phyloP scores from a whole-genome alignment of 1,284 basidiomycete genomes.

The Microbotryum silenes-acaulis region DNA sequence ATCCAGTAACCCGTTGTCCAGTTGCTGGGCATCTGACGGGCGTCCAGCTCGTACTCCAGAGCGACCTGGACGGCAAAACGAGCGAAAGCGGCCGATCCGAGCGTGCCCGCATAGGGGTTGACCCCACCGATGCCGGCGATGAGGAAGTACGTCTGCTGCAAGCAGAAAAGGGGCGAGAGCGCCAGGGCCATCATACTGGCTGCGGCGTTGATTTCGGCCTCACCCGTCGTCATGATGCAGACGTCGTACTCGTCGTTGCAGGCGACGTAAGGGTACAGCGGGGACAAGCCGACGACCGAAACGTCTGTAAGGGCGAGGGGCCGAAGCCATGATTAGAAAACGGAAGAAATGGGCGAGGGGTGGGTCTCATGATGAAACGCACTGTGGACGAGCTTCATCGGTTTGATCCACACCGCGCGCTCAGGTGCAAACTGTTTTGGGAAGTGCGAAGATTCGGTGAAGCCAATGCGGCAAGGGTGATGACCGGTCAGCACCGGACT shows the following conservation, averaged over 20 bases:
- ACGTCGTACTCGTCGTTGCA: conserved; percentile 44
- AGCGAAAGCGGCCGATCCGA: conserved; percentile 47
- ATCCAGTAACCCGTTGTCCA: conserved; percentile 46
- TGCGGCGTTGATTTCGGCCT: conserved; percentile 50
- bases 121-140: conserved; percentile 49
- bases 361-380: neutral
- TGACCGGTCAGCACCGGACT: neutral
- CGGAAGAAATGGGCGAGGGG: conserved; percentile 1
- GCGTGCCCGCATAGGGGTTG: conserved; percentile 45
- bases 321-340: too few species aligned
- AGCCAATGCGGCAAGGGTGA: neutral
- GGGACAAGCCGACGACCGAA: conserved; percentile 46
- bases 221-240: conserved; percentile 44
- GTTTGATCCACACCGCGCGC: conserved; percentile 38
- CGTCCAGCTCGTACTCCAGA: conserved; percentile 45
- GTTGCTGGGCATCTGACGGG: conserved; percentile 46
- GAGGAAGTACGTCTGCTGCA: conserved; percentile 48
- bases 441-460: neutral
- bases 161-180: conserved; percentile 43
- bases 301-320: conserved; percentile 32
- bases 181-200: conserved; percentile 43
- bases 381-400: conserved; percentile 39
- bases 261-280: conserved; percentile 45
- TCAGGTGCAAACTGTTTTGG: conserved; percentile 39
- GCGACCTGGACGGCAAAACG: conserved; percentile 42